Base-by-base conservation (phyloP, 2,329 filamentous ascomycete species). In the Diaporthe sp. region DNA sequence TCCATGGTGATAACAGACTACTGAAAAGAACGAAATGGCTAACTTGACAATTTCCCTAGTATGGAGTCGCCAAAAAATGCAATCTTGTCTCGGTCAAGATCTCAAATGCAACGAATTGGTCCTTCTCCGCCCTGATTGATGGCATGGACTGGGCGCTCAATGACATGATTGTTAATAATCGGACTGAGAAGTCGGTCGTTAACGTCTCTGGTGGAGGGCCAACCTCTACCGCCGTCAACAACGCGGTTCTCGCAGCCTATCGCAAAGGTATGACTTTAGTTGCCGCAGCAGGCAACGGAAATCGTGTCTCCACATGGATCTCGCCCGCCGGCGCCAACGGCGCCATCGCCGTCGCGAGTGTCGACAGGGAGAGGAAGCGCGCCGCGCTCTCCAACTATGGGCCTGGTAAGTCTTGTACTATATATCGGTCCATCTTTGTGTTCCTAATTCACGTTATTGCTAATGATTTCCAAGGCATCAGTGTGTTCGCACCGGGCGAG, bases 371-470 rank as follows among this genome's bases (percentile, higher is more conserved):
- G 8, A 84, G 86, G 78, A 72, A 65, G 15, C 79, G 81, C 1
- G 83, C 85, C 10, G 77, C 76, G 0, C 88, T 85, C 80, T 87
- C 86, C 72, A 90, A 89, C 82, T 89, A 81, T 44, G 88, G 88
- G 17, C 53, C 78, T 7, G 15, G 60, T 63, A n/a, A 44, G 37
- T 63, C 15, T 15, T 25, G 49, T 22, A 6, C 6, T 28, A 15
- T 28, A 15, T 1, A 12, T 15, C 25, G 28, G 4, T 2, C 25
- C 7, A 6, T 34, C 2, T 44, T 25, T 39, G 12, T 42, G 0
- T 10, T 4, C 1, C 15, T 44, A 7, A n/a, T 9, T 1, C 2
- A 13, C 6, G 13, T 4, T 44, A 13, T n/a, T 63, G 15, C 9
- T 63, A 63, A 63, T n/a, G 39, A 2, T 44, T 25, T 17, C n/a